Conservation (phyloP, 1,284 basidiomycete genomes). For the Ganoderma meredithae region DNA sequence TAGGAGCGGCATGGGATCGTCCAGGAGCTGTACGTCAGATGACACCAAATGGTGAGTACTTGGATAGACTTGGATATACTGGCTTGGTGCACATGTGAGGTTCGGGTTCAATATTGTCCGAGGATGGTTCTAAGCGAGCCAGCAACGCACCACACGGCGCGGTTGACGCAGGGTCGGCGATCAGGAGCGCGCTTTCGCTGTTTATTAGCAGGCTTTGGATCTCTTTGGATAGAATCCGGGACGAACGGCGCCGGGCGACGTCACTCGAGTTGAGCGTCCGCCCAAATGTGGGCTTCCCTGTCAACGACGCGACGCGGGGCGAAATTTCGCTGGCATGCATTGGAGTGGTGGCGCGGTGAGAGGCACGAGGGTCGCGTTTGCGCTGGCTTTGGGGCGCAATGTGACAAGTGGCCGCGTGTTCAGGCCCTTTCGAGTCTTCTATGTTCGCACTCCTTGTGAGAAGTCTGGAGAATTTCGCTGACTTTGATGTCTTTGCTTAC, state of each 20-base stretch:
- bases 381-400: not conserved
- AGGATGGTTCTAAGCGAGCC: not conserved
- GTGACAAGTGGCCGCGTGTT: not conserved
- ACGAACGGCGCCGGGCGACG: not conserved
- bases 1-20: not conserved
- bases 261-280: not conserved
- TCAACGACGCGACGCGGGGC: not conserved
- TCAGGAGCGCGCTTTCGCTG: not conserved
- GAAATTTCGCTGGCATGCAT: not conserved
- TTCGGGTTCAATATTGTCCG: not conserved
- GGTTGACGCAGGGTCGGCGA: no score
- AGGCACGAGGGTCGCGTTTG: constrained; percentile 28
- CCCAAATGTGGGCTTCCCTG: not conserved
- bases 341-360: constrained; percentile 18
- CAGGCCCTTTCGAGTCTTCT: not conserved
- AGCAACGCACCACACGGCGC: no score
- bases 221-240: no score
- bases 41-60: not conserved
- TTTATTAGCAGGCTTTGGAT: no score
- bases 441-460: not conserved
- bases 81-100: no score
- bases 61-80: not conserved
- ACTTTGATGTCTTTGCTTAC: not conserved
- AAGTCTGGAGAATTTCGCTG: not conserved
- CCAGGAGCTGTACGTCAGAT: not conserved